phyloP scores from a whole-genome alignment of 1,139 yeast genomes.

The Magnusiomyces suaveolens region DNA sequence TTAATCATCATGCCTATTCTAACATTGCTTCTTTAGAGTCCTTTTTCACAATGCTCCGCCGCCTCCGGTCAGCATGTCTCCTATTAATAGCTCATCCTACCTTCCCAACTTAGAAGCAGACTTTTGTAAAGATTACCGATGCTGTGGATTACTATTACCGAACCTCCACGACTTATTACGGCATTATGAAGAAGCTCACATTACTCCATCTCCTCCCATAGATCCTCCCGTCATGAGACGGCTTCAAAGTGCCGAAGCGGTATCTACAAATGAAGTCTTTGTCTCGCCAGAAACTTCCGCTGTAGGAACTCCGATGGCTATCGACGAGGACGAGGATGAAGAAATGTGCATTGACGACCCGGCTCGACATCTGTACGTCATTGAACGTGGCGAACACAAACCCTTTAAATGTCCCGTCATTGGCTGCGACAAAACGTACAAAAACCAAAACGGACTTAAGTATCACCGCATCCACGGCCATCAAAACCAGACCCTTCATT shows the following conservation, averaged over 20 bases:
- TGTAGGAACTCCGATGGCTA: slow-evolving; percentile 23
- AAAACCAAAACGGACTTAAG: slow-evolving; percentile 93
- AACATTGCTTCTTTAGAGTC: slow-evolving; percentile 59
- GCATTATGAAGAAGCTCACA: slow-evolving; percentile 90
- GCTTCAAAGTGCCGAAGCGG: slow-evolving; percentile 46
- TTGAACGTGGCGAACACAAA: slow-evolving; percentile 85
- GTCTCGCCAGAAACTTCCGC: slow-evolving; percentile 35
- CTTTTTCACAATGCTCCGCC: slow-evolving; percentile 41
- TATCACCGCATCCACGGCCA: slow-evolving; percentile 96
- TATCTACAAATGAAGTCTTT: slow-evolving; percentile 83
- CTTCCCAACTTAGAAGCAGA: slow-evolving; percentile 89
- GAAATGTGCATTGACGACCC: slow-evolving; percentile 57
- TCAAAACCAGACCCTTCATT: slow-evolving; percentile 84
- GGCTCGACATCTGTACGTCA: slow-evolving; percentile 83
- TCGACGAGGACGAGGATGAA: slow-evolving; percentile 38
- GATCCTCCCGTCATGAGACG: slow-evolving; percentile 40
- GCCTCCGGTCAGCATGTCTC: slow-evolving; percentile 37
- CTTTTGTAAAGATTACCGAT: slow-evolving; percentile 90
- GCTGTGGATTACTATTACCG: slow-evolving; percentile 88
- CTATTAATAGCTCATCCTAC: slow-evolving; percentile 58
- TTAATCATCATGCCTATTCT: slow-evolving; percentile 40
- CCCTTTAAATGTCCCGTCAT: slow-evolving; percentile 97
- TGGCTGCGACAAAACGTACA: slow-evolving; percentile 95
- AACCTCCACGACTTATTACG: slow-evolving; percentile 85
- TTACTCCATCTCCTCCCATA: slow-evolving; percentile 51